A percentile compares a stretch with the other conserved stretches of the same genome.
These are phyloP conservation scores for Zoysia japonica DNA, from an alignment of 176 grass and related monocot genomes.

Conservation along the genomic window DNA sequence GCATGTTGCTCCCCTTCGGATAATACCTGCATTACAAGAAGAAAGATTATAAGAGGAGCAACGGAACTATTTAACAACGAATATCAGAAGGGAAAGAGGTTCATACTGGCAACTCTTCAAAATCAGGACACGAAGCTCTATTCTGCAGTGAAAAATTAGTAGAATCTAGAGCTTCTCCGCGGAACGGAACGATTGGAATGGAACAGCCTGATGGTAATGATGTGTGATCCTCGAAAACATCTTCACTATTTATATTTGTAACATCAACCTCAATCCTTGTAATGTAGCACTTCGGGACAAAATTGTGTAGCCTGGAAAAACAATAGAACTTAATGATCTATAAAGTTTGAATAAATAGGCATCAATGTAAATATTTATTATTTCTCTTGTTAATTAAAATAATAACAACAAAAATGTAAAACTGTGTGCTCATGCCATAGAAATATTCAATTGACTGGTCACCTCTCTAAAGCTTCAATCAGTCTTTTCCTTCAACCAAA, in stretches of 20 bases:
- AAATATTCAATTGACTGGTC: neutral
- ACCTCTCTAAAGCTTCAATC: neutral
- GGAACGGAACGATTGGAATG: conserved; percentile 59
- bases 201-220: conserved; percentile 43
- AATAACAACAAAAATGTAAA: neutral
- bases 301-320: conserved; percentile 47
- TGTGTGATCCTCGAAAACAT: conserved; percentile 39
- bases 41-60: conserved; percentile 7
- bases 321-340: neutral
- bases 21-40: conserved; percentile 56
- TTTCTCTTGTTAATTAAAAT: neutral
- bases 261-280: conserved; percentile 61
- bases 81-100: neutral
- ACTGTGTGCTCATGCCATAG: neutral
- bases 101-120: conserved; percentile 64
- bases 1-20: conserved; percentile 64
- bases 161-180: conserved; percentile 59
- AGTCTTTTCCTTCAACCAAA: neutral
- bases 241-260: conserved; percentile 44
- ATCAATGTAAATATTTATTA: neutral
- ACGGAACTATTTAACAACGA: neutral
- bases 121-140: conserved; percentile 32
- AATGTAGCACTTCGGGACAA: conserved; percentile 58
- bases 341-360: neutral
- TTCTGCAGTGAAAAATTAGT: conserved; percentile 37